phyloP scores from a whole-genome alignment of 2,329 filamentous ascomycete genomes.

The Bertia moriformis region DNA sequence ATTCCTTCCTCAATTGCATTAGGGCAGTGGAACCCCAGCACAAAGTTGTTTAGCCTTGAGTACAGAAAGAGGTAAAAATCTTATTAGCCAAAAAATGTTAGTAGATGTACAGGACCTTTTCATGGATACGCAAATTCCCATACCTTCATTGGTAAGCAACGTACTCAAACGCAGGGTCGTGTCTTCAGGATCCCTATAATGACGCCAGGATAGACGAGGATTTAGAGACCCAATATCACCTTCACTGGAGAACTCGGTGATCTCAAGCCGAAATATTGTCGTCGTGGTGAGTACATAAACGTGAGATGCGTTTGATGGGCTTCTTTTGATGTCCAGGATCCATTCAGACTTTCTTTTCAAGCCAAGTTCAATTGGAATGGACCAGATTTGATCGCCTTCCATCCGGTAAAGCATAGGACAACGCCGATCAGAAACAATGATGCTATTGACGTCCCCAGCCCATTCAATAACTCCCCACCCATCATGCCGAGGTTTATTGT shows the following conservation, averaged over 20 bases:
- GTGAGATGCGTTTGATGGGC: conserved; percentile 21
- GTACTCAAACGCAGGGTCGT: conserved; percentile 25
- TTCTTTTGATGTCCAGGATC: conserved; percentile 35
- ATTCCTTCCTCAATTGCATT: neutral
- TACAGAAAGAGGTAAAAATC: neutral
- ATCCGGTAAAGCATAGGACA: conserved; percentile 19
- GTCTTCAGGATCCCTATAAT: conserved; percentile 37
- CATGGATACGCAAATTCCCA: no score
- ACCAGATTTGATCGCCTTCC: conserved; percentile 8
- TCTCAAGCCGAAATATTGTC: conserved; percentile 26
- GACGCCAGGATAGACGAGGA: conserved; percentile 29
- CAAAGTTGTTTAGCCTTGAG: neutral
- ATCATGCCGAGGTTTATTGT: conserved; percentile 14
- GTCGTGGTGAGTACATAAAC: conserved; percentile 38
- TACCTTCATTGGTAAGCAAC: conserved; percentile 6
- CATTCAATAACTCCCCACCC: conserved; percentile 19
- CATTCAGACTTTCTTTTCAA: conserved; percentile 24
- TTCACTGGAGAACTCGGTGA: conserved; percentile 10
- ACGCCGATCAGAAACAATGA: conserved; percentile 36
- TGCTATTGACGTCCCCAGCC: conserved; percentile 8
- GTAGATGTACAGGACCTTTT: no score
- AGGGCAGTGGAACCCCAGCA: neutral
- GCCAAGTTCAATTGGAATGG: conserved; percentile 17
- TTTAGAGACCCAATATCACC: conserved; percentile 13
- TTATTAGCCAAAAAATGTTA: no score